Evolutionary conservation across 495 filamentous ascomycete species (phyloP).

Genomic region (Evernia prunastri): DNA sequence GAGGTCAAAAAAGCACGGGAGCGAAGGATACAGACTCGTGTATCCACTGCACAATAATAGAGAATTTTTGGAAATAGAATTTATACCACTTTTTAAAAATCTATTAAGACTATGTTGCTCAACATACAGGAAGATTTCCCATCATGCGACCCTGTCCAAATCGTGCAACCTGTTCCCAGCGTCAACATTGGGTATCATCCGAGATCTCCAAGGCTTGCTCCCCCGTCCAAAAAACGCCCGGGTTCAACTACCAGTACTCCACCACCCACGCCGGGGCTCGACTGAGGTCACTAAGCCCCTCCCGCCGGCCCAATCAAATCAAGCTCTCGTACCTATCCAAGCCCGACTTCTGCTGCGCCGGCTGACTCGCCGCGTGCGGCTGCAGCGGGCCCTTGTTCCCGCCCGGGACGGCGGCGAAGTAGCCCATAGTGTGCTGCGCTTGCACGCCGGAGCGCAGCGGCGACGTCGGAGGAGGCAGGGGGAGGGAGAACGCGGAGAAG

Average conservation of each 20-base stretch:
- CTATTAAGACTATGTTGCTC: neutral
- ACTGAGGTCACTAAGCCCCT: too few relatives aligned
- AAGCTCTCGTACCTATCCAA: constrained; percentile 80
- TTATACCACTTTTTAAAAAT: neutral
- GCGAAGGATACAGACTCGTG: neutral
- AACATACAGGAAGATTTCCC: neutral
- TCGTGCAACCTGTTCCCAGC: neutral
- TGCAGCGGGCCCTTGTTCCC: constrained; percentile 23
- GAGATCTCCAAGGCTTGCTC: neutral
- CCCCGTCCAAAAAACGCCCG: neutral
- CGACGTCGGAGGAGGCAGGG: constrained; percentile 35
- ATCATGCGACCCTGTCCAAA: neutral
- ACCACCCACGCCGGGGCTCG: too few relatives aligned
- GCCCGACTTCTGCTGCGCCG: constrained; percentile 48
- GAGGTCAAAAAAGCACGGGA: neutral
- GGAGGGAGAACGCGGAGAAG: constrained; percentile 40
- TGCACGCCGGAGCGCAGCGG: constrained; percentile 19
- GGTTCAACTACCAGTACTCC: neutral
- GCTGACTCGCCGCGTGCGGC: constrained; percentile 29
- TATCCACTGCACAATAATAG: neutral
- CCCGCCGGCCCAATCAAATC: constrained; percentile 48
- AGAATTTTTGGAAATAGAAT: neutral
- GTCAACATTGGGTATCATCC: constrained; percentile 1
- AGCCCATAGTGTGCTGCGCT: constrained; percentile 24
- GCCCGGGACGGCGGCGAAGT: constrained; percentile 22